These are phyloP conservation scores for Ophiocordyceps camponoti-rufipedis DNA, from an alignment of 2,329 filamentous ascomycete species.

Conservation along the genomic window DNA sequence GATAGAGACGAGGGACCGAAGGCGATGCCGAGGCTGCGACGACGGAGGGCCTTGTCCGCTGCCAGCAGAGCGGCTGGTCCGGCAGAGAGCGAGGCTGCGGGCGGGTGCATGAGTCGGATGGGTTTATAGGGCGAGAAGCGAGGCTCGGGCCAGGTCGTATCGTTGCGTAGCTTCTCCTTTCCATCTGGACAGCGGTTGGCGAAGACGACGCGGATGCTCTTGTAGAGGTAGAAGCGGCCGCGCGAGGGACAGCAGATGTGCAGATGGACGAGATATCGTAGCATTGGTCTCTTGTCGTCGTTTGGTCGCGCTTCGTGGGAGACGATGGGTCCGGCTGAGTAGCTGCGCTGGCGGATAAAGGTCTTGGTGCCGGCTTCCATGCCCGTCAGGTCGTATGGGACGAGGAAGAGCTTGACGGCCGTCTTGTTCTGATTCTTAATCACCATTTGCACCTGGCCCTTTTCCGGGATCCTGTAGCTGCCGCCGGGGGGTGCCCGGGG, in stretches of 20 bases:
- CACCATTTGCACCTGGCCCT: constrained; percentile 88
- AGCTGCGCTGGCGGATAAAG: constrained; percentile 85
- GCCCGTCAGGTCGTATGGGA: constrained; percentile 79
- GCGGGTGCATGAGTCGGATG: constrained; percentile 29
- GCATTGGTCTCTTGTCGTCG: constrained; percentile 41
- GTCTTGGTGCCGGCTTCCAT: constrained; percentile 95
- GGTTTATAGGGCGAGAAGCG: constrained; percentile 73
- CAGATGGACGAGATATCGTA: constrained; percentile 81
- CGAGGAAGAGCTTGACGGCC: constrained; percentile 84
- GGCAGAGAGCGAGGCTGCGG: constrained; percentile 12
- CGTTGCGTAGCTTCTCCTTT: constrained; percentile 80
- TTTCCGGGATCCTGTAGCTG: constrained; percentile 82
- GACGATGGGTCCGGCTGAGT: constrained; percentile 71
- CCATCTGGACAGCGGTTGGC: constrained; percentile 91
- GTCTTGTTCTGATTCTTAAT: constrained; percentile 98
- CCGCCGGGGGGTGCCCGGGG: constrained; percentile 56
- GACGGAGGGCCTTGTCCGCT: constrained; percentile 40
- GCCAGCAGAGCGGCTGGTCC: constrained; percentile 30
- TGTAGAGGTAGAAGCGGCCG: constrained; percentile 78
- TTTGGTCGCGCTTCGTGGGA: constrained; percentile 33
- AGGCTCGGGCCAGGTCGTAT: constrained; percentile 77
- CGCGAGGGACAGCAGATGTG: constrained; percentile 80
- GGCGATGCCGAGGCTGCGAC: constrained; percentile 35
- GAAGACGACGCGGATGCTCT: constrained; percentile 84
- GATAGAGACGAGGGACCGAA: constrained; percentile 9